phyloP scores from a whole-genome alignment of 306 rosid species.

The Citrullus colocynthis region DNA sequence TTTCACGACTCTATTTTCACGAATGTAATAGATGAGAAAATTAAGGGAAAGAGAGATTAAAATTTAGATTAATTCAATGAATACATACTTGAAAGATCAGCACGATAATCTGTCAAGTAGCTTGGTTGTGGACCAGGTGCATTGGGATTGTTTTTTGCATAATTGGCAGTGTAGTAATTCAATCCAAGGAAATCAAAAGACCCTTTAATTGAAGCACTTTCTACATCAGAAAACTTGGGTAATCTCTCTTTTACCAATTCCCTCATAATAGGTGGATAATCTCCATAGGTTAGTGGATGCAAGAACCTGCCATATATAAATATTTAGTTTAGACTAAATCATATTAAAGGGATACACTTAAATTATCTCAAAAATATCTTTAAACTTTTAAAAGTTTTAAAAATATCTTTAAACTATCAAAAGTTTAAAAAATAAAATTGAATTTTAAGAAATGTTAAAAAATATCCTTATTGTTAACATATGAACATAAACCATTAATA shows the following conservation, averaged over 20 bases:
- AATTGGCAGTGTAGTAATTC: constrained; percentile 14
- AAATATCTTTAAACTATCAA: too few species aligned
- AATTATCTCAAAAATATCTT: too few species aligned
- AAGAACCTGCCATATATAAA: constrained; percentile 1
- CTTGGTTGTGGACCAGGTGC: constrained; percentile 4
- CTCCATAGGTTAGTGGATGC: constrained; percentile 25
- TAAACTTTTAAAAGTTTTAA: too few species aligned
- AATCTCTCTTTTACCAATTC: constrained; percentile 15
- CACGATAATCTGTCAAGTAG: constrained; percentile 18
- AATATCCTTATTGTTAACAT: too few species aligned
- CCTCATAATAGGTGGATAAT: constrained; percentile 21
- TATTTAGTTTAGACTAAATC: background rate
- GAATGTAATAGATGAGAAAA: too few species aligned
- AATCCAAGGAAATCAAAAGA: constrained; percentile 12
- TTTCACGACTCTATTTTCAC: too few species aligned
- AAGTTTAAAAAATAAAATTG: too few species aligned
- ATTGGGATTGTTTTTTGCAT: constrained; percentile 7
- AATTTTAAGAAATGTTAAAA: too few species aligned
- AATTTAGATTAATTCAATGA: too few species aligned
- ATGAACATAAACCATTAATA: too few species aligned
- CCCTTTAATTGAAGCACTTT: constrained; percentile 11
- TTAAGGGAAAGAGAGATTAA: too few species aligned
- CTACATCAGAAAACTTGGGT: constrained; percentile 15
- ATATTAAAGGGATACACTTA: too few species aligned
- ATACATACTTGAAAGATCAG: constrained; percentile 6